A percentile compares a stretch with the other conserved stretches of the same genome.
phyloP scores from a whole-genome alignment of 225 moss, liverwort and hornwort species.

The Marchantia paleacea region DNA sequence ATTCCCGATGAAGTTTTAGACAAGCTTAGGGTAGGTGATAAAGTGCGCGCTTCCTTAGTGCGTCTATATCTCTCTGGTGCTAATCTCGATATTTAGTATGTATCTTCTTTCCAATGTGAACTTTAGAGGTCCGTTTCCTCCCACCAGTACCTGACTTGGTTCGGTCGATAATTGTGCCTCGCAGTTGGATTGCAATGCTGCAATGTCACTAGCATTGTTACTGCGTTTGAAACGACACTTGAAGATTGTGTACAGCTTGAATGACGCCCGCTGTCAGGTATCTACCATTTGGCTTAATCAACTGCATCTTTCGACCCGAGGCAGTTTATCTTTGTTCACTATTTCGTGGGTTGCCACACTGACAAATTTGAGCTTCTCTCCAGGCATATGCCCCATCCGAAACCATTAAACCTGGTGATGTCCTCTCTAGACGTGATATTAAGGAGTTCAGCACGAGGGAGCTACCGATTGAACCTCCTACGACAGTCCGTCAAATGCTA shows the following conservation, averaged over 20 bases:
- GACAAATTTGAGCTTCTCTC: not conserved
- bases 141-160: not conserved
- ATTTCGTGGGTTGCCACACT: not conserved
- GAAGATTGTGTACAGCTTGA: slow-evolving; percentile 80
- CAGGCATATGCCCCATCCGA: slow-evolving; percentile 80
- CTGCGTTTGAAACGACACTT: slow-evolving; percentile 89
- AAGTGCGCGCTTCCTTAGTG: not conserved
- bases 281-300: not conserved
- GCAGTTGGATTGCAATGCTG: slow-evolving; percentile 73
- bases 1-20: slow-evolving; percentile 61
- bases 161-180: not conserved
- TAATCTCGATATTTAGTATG: not conserved
- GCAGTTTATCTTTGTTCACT: no score
- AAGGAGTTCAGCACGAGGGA: slow-evolving; percentile 81
- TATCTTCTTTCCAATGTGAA: no score
- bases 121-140: not conserved
- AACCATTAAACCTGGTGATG: slow-evolving; percentile 67
- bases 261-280: slow-evolving; percentile 91
- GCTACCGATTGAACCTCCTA: slow-evolving; percentile 51
- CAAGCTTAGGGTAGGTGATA: slow-evolving; percentile 50
- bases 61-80: no score
- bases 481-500: slow-evolving; percentile 80
- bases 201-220: slow-evolving; percentile 78
- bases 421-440: slow-evolving; percentile 61
- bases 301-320: no score